Evolutionary conservation across 352 stramenopile species (phyloP).

Genomic region (Globisporangium cylindrosporum): DNA sequence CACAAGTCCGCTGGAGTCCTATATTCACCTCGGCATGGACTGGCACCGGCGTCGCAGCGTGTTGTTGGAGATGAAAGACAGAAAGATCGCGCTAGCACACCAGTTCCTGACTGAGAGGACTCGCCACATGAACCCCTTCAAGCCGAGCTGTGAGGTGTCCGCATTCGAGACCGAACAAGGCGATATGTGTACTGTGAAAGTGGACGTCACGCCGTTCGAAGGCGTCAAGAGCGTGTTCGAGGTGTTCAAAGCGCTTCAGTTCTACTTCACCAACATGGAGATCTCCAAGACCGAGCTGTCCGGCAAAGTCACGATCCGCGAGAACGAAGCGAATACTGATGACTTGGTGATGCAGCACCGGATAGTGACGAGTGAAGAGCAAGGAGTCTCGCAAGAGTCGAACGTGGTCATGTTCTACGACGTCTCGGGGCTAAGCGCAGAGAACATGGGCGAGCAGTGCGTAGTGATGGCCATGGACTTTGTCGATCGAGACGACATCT

Average conservation of each 20-base stretch:
- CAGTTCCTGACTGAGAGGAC: constrained; percentile 35
- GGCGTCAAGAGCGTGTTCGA: constrained; percentile 29
- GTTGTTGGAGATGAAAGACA: constrained; percentile 24
- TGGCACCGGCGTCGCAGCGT: constrained; percentile 22
- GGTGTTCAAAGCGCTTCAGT: constrained; percentile 36
- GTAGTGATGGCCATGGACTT: constrained; percentile 6
- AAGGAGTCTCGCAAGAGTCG: neutral
- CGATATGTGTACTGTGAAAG: constrained; percentile 40
- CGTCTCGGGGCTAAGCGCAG: neutral
- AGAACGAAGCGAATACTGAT: constrained; percentile 30
- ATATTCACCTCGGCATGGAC: constrained; percentile 21
- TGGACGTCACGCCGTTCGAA: constrained; percentile 39
- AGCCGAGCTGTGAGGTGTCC: constrained; percentile 35
- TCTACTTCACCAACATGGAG: constrained; percentile 46
- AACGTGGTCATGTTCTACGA: constrained; percentile 17
- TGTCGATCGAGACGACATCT: constrained; percentile 14
- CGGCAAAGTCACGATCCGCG: constrained; percentile 11
- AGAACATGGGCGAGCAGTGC: neutral
- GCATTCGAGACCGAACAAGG: constrained; percentile 36
- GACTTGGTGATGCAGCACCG: constrained; percentile 16
- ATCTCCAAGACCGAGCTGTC: constrained; percentile 48
- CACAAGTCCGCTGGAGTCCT: constrained; percentile 4
- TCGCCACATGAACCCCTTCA: constrained; percentile 20
- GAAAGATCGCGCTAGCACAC: constrained; percentile 28
- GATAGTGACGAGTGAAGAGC: constrained; percentile 1